Base-by-base conservation (phyloP, 129 eudicot species). In the Scalesia atractyloides region DNA sequence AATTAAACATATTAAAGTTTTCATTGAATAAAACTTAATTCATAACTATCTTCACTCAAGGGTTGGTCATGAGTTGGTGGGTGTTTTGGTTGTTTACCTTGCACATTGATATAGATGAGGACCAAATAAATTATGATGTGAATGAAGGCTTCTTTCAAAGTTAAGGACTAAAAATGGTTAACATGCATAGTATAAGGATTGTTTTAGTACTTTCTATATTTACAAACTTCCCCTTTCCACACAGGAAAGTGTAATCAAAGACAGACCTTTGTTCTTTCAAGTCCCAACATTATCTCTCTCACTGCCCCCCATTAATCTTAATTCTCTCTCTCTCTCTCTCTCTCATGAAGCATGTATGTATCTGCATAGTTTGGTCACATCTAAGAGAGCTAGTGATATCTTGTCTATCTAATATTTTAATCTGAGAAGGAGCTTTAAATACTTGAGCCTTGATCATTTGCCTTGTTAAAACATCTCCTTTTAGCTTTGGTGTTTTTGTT, bases 401-500 rank as follows among this genome's bases (percentile, higher is more conserved):
- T 70, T 77, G 82, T 77, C 76, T 52, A 70, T 64, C 77, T 78
- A 71, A 14, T 71, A 3, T 78, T 78, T 78, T 71, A 78, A 39
- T 78, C 59, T 41, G 43, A 51, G 67, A 68, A 30, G 64, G 73
- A 41, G 73, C 77, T 78, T 77, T 77, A 77, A 77, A 77, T 77
- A 77, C 81, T 77, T 70, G 72, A 78, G 64, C 77, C 82, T 70
- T 63, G 76, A 78, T 41, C 46, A 41, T 70, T 77, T 68, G 33
- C 60, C 26, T 77, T 69, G 76, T 50, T 70, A 66, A 76, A 39
- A 71, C 72, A 7, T 41, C 77, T 63, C 64, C 75, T 59, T 59
- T 60, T 30, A 30, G 66, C 77, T 78, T 81, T 87, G 86, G 89
- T 87, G 93, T 75, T 83, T 67, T 82, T 84, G 86, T 80, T 85